phyloP scores from a whole-genome alignment of 2,329 filamentous ascomycete genomes.

The Lasiodiplodia gonubiensis region DNA sequence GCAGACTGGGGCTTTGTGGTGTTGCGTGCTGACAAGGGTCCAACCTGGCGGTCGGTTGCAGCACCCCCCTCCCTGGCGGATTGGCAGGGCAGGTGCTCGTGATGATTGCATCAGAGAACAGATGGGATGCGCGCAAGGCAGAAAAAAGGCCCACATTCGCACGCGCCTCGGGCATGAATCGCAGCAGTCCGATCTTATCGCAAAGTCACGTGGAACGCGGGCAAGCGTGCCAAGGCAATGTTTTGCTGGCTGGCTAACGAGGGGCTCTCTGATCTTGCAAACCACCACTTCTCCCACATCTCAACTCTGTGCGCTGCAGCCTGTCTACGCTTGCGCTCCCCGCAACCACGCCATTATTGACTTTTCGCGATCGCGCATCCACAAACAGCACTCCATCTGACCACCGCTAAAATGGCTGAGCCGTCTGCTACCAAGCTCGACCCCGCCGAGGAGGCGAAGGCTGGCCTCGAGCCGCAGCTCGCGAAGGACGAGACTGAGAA shows the following conservation, averaged over 20 bases:
- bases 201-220: conserved; percentile 10
- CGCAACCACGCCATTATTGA: conserved; percentile 9
- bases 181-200: conserved; percentile 5
- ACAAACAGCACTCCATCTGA: neutral
- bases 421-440: conserved; percentile 49
- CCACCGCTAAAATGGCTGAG: conserved; percentile 31
- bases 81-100: neutral
- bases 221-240: conserved; percentile 25
- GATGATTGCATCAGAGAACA: neutral
- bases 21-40: neutral
- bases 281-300: conserved; percentile 26
- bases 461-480: conserved; percentile 48
- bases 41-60: neutral
- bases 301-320: conserved; percentile 7
- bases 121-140: conserved; percentile 5
- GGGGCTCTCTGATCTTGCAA: conserved; percentile 22
- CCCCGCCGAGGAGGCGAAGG: conserved; percentile 47
- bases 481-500: conserved; percentile 52
- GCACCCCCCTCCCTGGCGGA: neutral
- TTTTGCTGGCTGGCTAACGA: conserved; percentile 26
- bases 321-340: conserved; percentile 4
- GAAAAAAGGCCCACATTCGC: conserved; percentile 7
- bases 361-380: conserved; percentile 15
- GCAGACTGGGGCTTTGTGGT: neutral
- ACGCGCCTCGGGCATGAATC: conserved; percentile 18